Evolutionary conservation across 495 filamentous ascomycete genomes (phyloP).

Genomic region (Aspergillus carlsbadensis): DNA sequence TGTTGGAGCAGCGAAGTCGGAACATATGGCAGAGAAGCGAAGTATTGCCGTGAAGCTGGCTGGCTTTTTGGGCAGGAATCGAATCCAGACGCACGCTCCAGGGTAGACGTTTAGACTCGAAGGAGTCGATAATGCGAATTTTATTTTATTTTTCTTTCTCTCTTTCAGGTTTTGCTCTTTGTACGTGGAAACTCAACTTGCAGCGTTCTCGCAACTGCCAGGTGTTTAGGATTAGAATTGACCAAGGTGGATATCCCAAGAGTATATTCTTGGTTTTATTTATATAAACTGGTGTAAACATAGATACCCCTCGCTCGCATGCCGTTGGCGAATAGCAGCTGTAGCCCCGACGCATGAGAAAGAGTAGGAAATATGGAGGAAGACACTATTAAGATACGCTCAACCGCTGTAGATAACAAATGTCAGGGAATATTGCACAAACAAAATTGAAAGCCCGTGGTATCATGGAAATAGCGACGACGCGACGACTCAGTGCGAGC

Average conservation of each 20-base stretch:
- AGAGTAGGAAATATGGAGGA: background rate
- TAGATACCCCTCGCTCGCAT: no score
- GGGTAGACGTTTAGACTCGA: constrained; percentile 7
- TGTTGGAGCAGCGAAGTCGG: constrained; percentile 91
- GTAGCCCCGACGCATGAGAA: no score
- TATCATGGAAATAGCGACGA: constrained; percentile 32
- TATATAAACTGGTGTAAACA: no score
- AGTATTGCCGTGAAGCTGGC: constrained; percentile 84
- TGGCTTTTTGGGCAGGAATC: constrained; percentile 67
- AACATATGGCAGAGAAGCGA: constrained; percentile 63
- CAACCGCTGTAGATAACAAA: constrained; percentile 4
- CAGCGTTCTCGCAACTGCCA: background rate
- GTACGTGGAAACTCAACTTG: background rate
- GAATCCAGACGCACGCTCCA: constrained; percentile 1
- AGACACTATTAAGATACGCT: constrained; percentile 6
- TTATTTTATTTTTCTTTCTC: constrained; percentile 4
- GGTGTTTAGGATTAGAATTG: background rate
- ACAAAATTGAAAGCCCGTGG: constrained; percentile 29
- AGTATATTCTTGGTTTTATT: no score
- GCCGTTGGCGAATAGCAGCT: no score
- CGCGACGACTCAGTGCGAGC: background rate
- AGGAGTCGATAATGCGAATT: background rate
- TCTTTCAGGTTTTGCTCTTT: background rate
- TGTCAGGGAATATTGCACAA: background rate
- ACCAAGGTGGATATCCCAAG: background rate